Evolutionary conservation across 2,329 filamentous ascomycete genomes (phyloP).

Genomic region (Pseudogymnoascus sp.): DNA sequence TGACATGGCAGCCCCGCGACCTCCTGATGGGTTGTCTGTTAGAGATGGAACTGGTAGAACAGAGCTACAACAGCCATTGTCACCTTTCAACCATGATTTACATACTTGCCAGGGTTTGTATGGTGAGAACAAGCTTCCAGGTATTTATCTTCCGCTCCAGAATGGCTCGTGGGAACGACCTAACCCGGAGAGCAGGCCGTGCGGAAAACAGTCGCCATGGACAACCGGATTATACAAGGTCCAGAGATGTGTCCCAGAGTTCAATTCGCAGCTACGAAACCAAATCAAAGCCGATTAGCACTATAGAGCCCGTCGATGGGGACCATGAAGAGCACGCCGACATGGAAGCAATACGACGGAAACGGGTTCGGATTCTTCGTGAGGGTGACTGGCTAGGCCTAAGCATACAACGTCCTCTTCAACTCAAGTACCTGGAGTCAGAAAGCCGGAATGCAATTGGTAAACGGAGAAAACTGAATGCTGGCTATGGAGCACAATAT

Average conservation of each 20-base stretch:
- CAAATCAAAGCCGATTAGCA: neutral
- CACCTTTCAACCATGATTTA: neutral
- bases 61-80: neutral
- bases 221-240: neutral
- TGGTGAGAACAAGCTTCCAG: neutral
- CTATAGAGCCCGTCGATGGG: neutral
- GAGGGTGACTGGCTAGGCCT: slow-evolving; percentile 27
- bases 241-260: neutral
- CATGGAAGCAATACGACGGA: slow-evolving; percentile 18
- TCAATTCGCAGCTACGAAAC: neutral
- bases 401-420: slow-evolving; percentile 18
- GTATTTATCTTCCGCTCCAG: neutral
- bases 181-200: neutral
- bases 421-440: slow-evolving; percentile 17
- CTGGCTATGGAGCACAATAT: slow-evolving; percentile 21
- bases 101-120: neutral
- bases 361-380: slow-evolving; percentile 21
- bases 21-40: neutral
- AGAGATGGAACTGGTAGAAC: neutral
- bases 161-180: neutral
- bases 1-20: slow-evolving; percentile 9
- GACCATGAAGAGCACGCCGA: slow-evolving; percentile 6
- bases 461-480: slow-evolving; percentile 20
- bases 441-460: slow-evolving; percentile 21
- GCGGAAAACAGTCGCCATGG: neutral